These are phyloP conservation scores for Aspergillus sp. DNA, from an alignment of 2,329 filamentous ascomycete species.

Conservation along the genomic window DNA sequence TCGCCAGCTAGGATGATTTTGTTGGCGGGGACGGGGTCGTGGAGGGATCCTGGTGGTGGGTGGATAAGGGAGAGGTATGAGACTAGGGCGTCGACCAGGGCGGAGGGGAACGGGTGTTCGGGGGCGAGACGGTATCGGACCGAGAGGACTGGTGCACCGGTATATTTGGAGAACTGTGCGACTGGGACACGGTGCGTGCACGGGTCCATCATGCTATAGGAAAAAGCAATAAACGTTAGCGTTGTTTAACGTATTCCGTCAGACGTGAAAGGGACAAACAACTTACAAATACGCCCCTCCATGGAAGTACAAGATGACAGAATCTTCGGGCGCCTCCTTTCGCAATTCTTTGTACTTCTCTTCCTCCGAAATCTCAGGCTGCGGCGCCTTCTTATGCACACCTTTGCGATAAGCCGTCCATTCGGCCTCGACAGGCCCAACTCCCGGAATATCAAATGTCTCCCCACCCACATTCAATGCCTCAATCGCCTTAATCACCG, in stretches of 20 bases:
- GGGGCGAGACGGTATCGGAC: constrained; percentile 44
- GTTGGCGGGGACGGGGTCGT: constrained; percentile 36
- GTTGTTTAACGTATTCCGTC: background rate
- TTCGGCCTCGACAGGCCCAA: constrained; percentile 36
- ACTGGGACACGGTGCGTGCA: constrained; percentile 35
- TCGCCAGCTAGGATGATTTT: constrained; percentile 43
- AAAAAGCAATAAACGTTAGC: background rate
- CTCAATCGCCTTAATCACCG: constrained; percentile 34
- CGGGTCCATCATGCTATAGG: constrained; percentile 37
- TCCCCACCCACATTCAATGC: constrained; percentile 32
- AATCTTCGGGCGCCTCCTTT: constrained; percentile 32
- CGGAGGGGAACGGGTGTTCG: constrained; percentile 42
- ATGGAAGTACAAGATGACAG: constrained; percentile 42
- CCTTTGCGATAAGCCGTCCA: constrained; percentile 41
- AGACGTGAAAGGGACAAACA: background rate
- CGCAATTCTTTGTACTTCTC: constrained; percentile 37
- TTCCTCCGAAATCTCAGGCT: constrained; percentile 36
- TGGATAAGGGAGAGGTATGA: constrained; percentile 43
- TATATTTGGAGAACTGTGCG: constrained; percentile 32
- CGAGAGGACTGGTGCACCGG: constrained; percentile 36
- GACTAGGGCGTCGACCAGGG: constrained; percentile 40
- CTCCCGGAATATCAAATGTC: constrained; percentile 31
- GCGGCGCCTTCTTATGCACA: constrained; percentile 30
- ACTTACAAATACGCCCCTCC: constrained; percentile 42
- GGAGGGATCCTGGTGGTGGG: constrained; percentile 37